Conservation (phyloP, 2,329 filamentous ascomycete genomes). For the Apiospora aurea region DNA sequence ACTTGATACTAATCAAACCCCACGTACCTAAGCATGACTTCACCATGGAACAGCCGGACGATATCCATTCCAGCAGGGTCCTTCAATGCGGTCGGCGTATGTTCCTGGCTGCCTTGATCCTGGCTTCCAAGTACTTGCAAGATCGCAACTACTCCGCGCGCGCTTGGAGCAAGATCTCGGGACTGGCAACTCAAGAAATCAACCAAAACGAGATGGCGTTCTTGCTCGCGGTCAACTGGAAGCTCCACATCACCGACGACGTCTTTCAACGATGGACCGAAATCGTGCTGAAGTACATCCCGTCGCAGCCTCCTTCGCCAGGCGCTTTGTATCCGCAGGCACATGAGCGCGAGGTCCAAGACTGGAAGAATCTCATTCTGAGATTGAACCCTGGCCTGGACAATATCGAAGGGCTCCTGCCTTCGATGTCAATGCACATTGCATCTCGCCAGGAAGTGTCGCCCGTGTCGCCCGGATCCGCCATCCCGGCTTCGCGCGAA, state of each 20-base stretch:
- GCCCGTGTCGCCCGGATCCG: slow-evolving; percentile 50
- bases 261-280: slow-evolving; percentile 94
- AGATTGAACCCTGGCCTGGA: slow-evolving; percentile 63
- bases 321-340: slow-evolving; percentile 50
- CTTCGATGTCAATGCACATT: neutral
- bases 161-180: slow-evolving; percentile 99
- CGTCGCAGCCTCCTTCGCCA: slow-evolving; percentile 64
- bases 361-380: slow-evolving; percentile 67
- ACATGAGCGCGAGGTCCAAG: slow-evolving; percentile 54
- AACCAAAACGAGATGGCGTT: slow-evolving; percentile 97
- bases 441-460: slow-evolving; percentile 39
- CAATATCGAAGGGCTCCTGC: slow-evolving; percentile 58
- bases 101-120: slow-evolving; percentile 93
- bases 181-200: slow-evolving; percentile 91
- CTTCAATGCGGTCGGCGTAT: slow-evolving; percentile 96
- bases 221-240: slow-evolving; percentile 89
- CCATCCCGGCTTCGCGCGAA: slow-evolving; percentile 53
- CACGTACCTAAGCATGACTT: slow-evolving; percentile 86
- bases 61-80: slow-evolving; percentile 75
- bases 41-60: slow-evolving; percentile 82
- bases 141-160: slow-evolving; percentile 97
- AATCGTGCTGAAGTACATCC: slow-evolving; percentile 85
- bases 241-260: slow-evolving; percentile 88
- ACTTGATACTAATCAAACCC: slow-evolving; percentile 91
- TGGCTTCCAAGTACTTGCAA: slow-evolving; percentile 97